phyloP scores from a whole-genome alignment of 2,329 filamentous ascomycete species.

The Whalleya microplaca region DNA sequence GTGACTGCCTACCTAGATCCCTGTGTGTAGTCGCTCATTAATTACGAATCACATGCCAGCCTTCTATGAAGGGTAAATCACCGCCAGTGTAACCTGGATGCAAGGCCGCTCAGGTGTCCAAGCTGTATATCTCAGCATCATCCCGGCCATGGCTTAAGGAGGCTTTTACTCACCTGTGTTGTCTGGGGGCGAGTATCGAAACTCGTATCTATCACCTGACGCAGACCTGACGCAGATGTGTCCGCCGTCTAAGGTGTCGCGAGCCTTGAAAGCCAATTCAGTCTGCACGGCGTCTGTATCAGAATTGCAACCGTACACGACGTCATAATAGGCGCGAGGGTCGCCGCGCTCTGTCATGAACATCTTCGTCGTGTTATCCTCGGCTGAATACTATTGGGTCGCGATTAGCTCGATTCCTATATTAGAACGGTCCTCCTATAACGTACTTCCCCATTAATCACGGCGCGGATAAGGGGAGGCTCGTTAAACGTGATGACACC shows the following conservation, averaged over 20 bases:
- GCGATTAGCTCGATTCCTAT: background rate
- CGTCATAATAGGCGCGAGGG: slow-evolving; percentile 45
- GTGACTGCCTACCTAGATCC: no score
- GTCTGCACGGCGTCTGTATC: slow-evolving; percentile 45
- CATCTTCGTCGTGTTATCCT: slow-evolving; percentile 51
- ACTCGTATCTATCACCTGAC: slow-evolving; percentile 44
- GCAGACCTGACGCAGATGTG: slow-evolving; percentile 44
- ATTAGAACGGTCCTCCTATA: background rate
- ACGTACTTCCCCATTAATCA: slow-evolving; percentile 50
- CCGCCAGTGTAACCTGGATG: slow-evolving; percentile 20
- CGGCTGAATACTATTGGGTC: slow-evolving; percentile 40
- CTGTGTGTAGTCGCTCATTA: no score
- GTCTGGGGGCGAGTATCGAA: slow-evolving; percentile 46
- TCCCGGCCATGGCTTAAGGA: background rate
- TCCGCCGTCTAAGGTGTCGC: slow-evolving; percentile 39
- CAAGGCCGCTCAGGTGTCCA: slow-evolving; percentile 20
- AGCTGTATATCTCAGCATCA: background rate
- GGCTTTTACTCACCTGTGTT: slow-evolving; percentile 38
- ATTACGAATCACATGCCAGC: no score
- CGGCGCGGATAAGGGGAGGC: slow-evolving; percentile 38
- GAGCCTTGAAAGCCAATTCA: slow-evolving; percentile 40
- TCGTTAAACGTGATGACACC: slow-evolving; percentile 42
- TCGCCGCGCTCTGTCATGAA: slow-evolving; percentile 51
- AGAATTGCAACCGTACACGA: slow-evolving; percentile 46
- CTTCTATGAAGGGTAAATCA: slow-evolving; percentile 6